Percentiles rank a stretch among this genome's conserved stretches.
Conservation (phyloP, 2,329 filamentous ascomycete species). For the Fusarium torreyae region DNA sequence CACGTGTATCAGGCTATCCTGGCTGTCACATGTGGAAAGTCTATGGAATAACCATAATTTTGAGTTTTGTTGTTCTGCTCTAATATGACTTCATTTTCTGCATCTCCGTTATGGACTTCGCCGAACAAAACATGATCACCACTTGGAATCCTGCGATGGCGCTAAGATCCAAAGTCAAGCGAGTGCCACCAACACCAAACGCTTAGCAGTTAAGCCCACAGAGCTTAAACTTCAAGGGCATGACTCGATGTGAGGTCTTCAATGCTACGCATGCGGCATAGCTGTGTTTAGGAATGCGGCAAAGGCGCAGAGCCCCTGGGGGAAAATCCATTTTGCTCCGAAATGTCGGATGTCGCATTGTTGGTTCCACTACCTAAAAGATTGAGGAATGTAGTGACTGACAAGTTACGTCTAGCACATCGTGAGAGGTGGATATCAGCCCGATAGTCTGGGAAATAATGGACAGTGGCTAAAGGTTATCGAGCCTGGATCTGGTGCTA, state of each 20-base stretch:
- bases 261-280: constrained; percentile 5
- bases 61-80: not conserved
- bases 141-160: not conserved
- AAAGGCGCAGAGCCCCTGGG: not conserved
- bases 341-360: not conserved
- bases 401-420: not conserved
- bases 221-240: not conserved
- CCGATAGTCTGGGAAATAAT: not conserved
- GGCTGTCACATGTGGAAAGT: not conserved
- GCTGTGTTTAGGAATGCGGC: constrained; percentile 4
- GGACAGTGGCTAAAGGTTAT: constrained; percentile 6
- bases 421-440: not conserved
- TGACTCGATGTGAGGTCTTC: not conserved
- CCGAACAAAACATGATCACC: not conserved
- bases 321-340: not conserved
- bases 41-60: not conserved
- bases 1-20: no score
- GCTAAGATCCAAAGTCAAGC: not conserved
- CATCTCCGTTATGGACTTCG: accelerated
- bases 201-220: not conserved
- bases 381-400: constrained; percentile 6
- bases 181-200: accelerated
- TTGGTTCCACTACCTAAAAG: not conserved
- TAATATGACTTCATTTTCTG: not conserved
- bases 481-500: not conserved